Base-by-base conservation (phyloP, 345 rosid species). In the Chamaenerion angustifolium region DNA sequence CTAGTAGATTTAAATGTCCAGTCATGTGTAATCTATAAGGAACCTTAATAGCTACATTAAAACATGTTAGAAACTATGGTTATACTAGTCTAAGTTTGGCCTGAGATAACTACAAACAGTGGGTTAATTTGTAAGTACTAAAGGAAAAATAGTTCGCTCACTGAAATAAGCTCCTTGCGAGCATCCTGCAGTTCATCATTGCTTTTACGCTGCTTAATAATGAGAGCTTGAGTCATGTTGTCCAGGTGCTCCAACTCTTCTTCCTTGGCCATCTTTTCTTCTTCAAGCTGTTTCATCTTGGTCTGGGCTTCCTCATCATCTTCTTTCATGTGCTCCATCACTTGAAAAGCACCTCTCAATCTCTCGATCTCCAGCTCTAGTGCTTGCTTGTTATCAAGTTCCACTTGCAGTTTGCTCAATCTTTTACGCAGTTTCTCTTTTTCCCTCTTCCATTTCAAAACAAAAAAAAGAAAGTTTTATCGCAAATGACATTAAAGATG, bases 341-440 rank as follows among this genome's bases (percentile, higher is more conserved):
- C 78, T 59, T 76, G 63, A 57, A 71, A 52, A 14, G 68, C 67
- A 3, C 93, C 86, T 56, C 67, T 82, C 75, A 80, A 43, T 3
- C 77, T 72, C 81, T 85, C 77, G 51, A 80, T 80, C 75, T 82
- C 95, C 71, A 82, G 64, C 63, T 84, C 93, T 59, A 80, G 16
- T 8, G 78, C 77, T 72, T 80, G 97, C 49, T 63, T 80, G n/a
- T 66, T 76, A 65, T 80, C 80, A 6, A 88, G 68, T 42, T 69
- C 49, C 51, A 64, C 61, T 55, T 85, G 76, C 31, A 82, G 66
- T 45, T 74, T 72, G 59, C 66, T 42, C 23, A 85, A 77, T 62
- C 76, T 51, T 58, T 46, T 56, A 49, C 62, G 88, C 4, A 79
- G 66, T 55, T 71, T 59, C 68, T 79, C 88, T 52, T 73, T 82